Evolutionary conservation across 192 early-diverging fungal genomes (phyloP).

Genomic region (Diversispora epigaea): DNA sequence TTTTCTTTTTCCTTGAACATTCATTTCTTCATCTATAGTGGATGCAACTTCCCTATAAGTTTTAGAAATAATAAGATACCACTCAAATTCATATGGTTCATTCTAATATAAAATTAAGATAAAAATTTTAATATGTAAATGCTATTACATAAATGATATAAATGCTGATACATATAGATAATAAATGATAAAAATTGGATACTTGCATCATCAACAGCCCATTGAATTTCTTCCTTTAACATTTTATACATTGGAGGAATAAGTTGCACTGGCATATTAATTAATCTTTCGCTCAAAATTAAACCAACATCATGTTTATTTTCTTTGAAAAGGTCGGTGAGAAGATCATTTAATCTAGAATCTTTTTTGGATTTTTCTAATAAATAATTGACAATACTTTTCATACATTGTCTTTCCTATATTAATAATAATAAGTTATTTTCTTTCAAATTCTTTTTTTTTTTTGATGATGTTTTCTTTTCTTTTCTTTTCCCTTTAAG

Average conservation of each 20-base stretch:
- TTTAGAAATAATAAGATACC: conserved; percentile 78
- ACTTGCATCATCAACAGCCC: conserved; percentile 68
- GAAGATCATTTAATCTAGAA: conserved; percentile 40
- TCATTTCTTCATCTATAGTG: conserved; percentile 51
- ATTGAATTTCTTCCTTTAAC: conserved; percentile 79
- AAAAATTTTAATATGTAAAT: not conserved
- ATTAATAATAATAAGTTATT: too few relatives aligned
- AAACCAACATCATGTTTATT: conserved; percentile 54
- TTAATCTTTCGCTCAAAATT: conserved; percentile 82
- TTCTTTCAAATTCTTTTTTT: too few relatives aligned
- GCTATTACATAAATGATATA: not conserved
- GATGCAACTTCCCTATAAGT: conserved; percentile 79
- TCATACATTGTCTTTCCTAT: conserved; percentile 43
- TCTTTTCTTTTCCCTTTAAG: not conserved
- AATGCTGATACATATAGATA: not conserved
- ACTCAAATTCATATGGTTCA: conserved; percentile 77
- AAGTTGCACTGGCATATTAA: conserved; percentile 96
- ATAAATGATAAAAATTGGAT: not conserved
- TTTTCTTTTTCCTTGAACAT: conserved; percentile 36
- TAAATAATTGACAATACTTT: conserved; percentile 55
- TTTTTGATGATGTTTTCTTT: too few relatives aligned
- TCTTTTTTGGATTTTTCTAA: conserved; percentile 56
- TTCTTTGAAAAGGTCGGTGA: conserved; percentile 38
- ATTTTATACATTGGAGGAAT: conserved; percentile 89
- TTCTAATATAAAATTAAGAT: conserved; percentile 44